A percentile compares a stretch with the other conserved stretches of the same genome.
These are phyloP conservation scores for Aschersonia sp. DNA, from an alignment of 2,329 filamentous ascomycete genomes.

Conservation along the genomic window DNA sequence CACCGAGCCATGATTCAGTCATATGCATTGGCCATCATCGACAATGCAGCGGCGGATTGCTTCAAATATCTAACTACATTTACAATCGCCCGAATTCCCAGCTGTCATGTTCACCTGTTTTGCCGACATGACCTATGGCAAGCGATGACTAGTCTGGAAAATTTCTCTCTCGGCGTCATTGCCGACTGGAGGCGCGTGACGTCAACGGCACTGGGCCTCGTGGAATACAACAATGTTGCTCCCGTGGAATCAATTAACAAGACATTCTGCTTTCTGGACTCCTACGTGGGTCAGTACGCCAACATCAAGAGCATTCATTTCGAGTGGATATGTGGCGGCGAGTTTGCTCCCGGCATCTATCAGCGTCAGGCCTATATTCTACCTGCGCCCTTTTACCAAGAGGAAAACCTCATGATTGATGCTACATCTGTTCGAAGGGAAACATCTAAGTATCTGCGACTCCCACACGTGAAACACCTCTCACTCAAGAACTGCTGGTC, in stretches of 20 bases:
- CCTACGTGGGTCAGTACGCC: slow-evolving; percentile 29
- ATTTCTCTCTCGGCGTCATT: slow-evolving; percentile 44
- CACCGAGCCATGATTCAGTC: slow-evolving; percentile 55
- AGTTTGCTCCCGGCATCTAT: slow-evolving; percentile 46
- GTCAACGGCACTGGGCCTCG: slow-evolving; percentile 32
- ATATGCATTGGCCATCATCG: slow-evolving; percentile 49
- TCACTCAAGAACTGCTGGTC: slow-evolving; percentile 58
- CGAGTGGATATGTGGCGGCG: slow-evolving; percentile 55
- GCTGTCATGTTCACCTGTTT: slow-evolving; percentile 41
- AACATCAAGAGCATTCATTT: slow-evolving; percentile 46
- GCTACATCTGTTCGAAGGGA: slow-evolving; percentile 13
- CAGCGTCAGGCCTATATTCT: slow-evolving; percentile 49
- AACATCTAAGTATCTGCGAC: slow-evolving; percentile 25
- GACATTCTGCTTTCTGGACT: slow-evolving; percentile 37
- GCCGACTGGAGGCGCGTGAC: slow-evolving; percentile 51
- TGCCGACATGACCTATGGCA: slow-evolving; percentile 47
- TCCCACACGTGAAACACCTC: slow-evolving; percentile 43
- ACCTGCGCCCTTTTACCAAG: slow-evolving; percentile 40
- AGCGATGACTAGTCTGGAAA: slow-evolving; percentile 35
- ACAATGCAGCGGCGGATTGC: slow-evolving; percentile 31
- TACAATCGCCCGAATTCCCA: slow-evolving; percentile 50
- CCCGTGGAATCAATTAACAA: slow-evolving; percentile 35
- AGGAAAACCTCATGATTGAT: slow-evolving; percentile 14
- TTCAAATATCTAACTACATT: slow-evolving; percentile 43
- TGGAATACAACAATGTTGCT: slow-evolving; percentile 30